These are phyloP conservation scores for Gillenia trifoliata DNA, from an alignment of 306 rosid species.

Conservation along the genomic window DNA sequence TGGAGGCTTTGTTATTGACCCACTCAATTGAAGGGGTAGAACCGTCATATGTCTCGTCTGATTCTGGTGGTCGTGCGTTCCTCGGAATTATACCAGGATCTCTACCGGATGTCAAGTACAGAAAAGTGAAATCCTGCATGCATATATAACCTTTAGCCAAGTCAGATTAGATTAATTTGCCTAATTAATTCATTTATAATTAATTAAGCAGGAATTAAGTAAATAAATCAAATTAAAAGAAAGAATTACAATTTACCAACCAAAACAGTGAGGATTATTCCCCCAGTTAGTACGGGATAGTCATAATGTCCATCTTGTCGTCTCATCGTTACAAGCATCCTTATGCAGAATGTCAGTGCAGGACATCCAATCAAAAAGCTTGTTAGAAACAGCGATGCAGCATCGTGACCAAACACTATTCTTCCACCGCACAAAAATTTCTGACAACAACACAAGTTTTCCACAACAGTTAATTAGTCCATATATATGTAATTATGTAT, in stretches of 20 bases:
- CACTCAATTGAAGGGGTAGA: slow-evolving; percentile 55
- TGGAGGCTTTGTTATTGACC: slow-evolving; percentile 42
- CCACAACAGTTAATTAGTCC: background rate
- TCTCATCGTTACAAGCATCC: slow-evolving; percentile 43
- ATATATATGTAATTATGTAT: background rate
- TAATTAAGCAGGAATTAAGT: background rate
- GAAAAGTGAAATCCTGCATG: slow-evolving; percentile 70
- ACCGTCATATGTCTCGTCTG: slow-evolving; percentile 36
- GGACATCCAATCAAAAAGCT: slow-evolving; percentile 78
- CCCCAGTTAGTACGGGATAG: slow-evolving; percentile 53
- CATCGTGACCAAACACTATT: slow-evolving; percentile 77
- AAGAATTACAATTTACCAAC: slow-evolving; percentile 50
- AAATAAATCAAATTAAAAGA: background rate
- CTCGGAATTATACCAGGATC: slow-evolving; percentile 94
- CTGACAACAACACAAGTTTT: slow-evolving; percentile 32
- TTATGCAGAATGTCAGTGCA: slow-evolving; percentile 68
- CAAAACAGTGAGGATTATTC: slow-evolving; percentile 67
- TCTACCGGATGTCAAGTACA: slow-evolving; percentile 78
- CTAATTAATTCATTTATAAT: too few species aligned
- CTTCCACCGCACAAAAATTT: slow-evolving; percentile 89
- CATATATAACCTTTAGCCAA: background rate
- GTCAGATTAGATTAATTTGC: slow-evolving; percentile 10
- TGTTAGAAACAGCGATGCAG: slow-evolving; percentile 60
- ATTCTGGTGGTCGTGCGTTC: slow-evolving; percentile 55
- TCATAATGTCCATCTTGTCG: slow-evolving; percentile 30